Evolutionary conservation across 2,329 filamentous ascomycete species (phyloP), one percentile per base, ranked within the genome.

Genomic region (Cephalotrichum gorgonifer): DNA sequence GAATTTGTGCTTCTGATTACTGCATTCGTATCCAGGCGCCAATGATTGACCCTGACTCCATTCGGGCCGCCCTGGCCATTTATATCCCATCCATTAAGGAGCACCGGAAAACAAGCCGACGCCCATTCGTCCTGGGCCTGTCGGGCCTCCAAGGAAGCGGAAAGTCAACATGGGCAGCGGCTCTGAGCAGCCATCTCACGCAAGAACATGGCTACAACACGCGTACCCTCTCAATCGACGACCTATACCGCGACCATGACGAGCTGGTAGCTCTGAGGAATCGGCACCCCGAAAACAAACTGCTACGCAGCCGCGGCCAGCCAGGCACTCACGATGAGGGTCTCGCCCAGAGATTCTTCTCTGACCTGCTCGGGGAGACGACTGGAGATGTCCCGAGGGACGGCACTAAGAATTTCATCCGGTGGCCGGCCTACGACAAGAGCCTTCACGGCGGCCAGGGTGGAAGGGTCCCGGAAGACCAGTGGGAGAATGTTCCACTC

Each of bases 81-180:
- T 33, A 41, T 23, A 4, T 48, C 5, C 45, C 45, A n/a, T 35
- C 33, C 9, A 41, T 48, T 22, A 17, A 17, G 38, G 22, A 20
- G 11, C 45, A 48, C 26, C 11, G 23, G 31, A 9, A 48, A 22
- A n/a, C 9, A 6, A 41, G n/a, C 23, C 14, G 12, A 28, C 2
- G 26, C 4, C 88, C 89, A 23, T 86, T 95, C 65, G 80, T 95
- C 62, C 75, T 96, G 54, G 91, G 89, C 42, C 76, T 97, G 58
- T 95, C 94, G 58, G 91, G 90, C 53, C 81, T 95, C 25, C 91
- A 96, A 68, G 91, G 91, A 52, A 85, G 87, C 35, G 91, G 91
- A 56, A 96, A 97, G 71, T 94, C 90, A 3, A 94, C 90, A 12
- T 76, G 95, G 58, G 89, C 90, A 33, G 74, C 74, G 30, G 74